Evolutionary conservation across 306 rosid genomes (phyloP).

Genomic region (Vigna trinervia): DNA sequence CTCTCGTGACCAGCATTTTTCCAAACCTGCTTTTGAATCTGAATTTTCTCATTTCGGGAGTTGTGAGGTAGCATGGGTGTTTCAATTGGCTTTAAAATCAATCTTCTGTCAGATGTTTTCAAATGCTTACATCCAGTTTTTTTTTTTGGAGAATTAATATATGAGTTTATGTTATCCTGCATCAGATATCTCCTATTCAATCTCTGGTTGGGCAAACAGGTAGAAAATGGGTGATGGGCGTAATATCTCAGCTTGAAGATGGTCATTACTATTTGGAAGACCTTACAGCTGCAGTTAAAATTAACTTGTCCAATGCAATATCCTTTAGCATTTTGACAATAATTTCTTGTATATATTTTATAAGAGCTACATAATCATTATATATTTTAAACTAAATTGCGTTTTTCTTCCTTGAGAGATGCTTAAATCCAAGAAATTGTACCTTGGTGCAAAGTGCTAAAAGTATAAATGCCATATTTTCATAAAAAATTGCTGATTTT

Average conservation of each 20-base stretch:
- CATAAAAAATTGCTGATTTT: constrained; percentile 8
- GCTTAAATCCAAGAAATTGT: constrained; percentile 20
- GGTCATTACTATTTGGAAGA: constrained; percentile 91
- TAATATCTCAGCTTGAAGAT: constrained; percentile 89
- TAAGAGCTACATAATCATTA: background rate
- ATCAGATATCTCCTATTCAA: constrained; percentile 94
- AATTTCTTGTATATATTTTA: constrained; percentile 25
- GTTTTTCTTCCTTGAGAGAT: constrained; percentile 9
- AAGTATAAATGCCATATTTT: constrained; percentile 17
- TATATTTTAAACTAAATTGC: constrained; percentile 12
- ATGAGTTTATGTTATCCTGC: constrained; percentile 25
- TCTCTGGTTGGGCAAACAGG: constrained; percentile 89
- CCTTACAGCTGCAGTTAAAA: constrained; percentile 80
- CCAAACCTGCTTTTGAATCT: constrained; percentile 79
- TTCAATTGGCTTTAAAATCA: constrained; percentile 3
- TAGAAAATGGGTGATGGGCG: constrained; percentile 88
- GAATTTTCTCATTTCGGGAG: constrained; percentile 71
- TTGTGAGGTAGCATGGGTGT: constrained; percentile 71
- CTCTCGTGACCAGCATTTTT: constrained; percentile 82
- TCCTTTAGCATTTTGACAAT: constrained; percentile 58
- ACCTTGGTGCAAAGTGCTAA: constrained; percentile 22
- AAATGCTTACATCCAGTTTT: background rate
- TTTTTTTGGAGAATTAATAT: constrained; percentile 22
- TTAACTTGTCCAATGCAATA: constrained; percentile 79
- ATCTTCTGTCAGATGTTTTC: background rate